Evolutionary conservation across 2,329 filamentous ascomycete genomes (phyloP), one percentile per base, ranked within the genome.

Genomic region (Aspergillus flavus): DNA sequence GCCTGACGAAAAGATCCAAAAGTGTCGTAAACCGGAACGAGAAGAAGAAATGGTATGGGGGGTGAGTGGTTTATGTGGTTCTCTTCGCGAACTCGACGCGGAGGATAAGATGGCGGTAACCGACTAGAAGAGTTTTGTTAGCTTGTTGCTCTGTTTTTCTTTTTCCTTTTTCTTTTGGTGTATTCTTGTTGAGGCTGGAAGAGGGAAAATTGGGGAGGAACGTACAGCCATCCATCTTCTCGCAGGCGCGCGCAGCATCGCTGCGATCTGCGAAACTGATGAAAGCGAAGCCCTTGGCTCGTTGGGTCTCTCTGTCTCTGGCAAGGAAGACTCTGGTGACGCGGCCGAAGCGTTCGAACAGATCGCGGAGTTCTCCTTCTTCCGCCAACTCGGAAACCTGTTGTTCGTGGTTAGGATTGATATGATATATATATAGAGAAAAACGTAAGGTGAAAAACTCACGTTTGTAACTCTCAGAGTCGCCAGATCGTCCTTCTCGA

Each of bases 281-380:
- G 80, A 99, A 99, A 30, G 96, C 96, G 79, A 99, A 99, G 67
- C 95, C 95, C 88, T 99, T 99, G 72, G 95, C 95, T 78, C 94
- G 84, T 65, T 93, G 92, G 46, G 95, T 99, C 74, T 99, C 95
- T 78, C 95, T 86, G 83, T 99, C 95, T 86, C 97, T 98, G 74
- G 95, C 95, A 75, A 99, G 82, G 86, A 99, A 99, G 57, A 99
- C 95, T 80, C 95, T 89, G 62, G 94, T 98, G 76, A 99, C 95
- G 71, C 94, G 92, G 76, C 95, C 95, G 79, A 95, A 97, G 71
- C 95, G 89, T 84, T 96, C 94, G 85, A 99, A 99, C 89, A 99
- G 94, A 79, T 97, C 93, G 78, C 95, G 92, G 70, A 99, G 86
- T 81, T 99, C 95, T 78, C 88, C 84, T 81, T 99, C 95, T 81